A percentile compares a stretch with the other conserved stretches of the same genome.
Evolutionary conservation across 352 stramenopile genomes (phyloP).

Genomic region (Phytophthora ohioensis): DNA sequence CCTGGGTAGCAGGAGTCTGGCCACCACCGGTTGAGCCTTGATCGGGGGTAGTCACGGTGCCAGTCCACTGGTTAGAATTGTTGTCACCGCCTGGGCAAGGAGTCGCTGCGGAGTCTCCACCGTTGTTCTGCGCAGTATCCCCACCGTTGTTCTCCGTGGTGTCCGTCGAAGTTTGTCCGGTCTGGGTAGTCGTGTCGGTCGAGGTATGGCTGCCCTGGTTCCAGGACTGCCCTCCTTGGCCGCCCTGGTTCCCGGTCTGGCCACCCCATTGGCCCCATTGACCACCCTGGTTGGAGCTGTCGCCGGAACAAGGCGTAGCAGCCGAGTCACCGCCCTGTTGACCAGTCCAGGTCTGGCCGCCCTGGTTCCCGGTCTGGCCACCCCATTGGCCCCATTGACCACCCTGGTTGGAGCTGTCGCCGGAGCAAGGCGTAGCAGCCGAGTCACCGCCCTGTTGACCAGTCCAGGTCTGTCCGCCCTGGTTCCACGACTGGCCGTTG

Average conservation of each 20-base stretch:
- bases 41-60: constrained; percentile 21
- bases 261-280: constrained; percentile 8
- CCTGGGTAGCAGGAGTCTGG: not conserved
- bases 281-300: constrained; percentile 11
- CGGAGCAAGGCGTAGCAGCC: too few relatives aligned
- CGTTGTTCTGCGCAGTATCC: too few relatives aligned
- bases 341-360: constrained; percentile 1
- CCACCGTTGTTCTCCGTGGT: too few relatives aligned
- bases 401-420: too few relatives aligned
- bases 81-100: constrained; percentile 17
- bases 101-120: constrained; percentile 1
- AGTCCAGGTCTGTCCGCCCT: too few relatives aligned
- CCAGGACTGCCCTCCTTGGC: not conserved
- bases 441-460: too few relatives aligned
- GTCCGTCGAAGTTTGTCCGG: too few relatives aligned
- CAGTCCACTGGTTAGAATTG: constrained; percentile 25
- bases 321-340: constrained; percentile 20
- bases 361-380: too few relatives aligned
- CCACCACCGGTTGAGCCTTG: constrained; percentile 8
- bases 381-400: too few relatives aligned
- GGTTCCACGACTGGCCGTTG: not conserved
- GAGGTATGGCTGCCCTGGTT: not conserved
- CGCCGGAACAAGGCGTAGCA: constrained; percentile 17
- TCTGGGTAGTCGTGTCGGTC: not conserved
- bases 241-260: constrained; percentile 12